Percentiles rank a stretch among this genome's conserved stretches.
phyloP scores from a whole-genome alignment of 164 flowering plant genomes.

The Nelumbo lutea region DNA sequence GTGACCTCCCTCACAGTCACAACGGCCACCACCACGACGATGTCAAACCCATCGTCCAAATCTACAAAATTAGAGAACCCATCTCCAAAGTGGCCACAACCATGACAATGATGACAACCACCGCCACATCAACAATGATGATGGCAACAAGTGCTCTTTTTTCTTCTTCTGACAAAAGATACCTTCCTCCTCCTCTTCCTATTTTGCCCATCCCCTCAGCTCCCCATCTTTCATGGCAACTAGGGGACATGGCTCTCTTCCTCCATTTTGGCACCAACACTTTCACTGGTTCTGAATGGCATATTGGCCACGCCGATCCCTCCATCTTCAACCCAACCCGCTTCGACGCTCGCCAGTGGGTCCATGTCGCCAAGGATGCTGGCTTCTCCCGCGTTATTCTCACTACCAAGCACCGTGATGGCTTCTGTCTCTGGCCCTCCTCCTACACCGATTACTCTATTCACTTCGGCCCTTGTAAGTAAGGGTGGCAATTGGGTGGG shows the following conservation, averaged over 20 bases:
- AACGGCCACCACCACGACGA: too few relatives aligned
- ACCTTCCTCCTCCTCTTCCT: conserved; percentile 67
- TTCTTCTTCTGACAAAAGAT: background rate
- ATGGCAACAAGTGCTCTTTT: background rate
- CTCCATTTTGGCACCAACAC: conserved; percentile 97
- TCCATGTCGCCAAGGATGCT: conserved; percentile 47
- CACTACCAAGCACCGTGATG: conserved; percentile 93
- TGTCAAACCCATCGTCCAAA: background rate
- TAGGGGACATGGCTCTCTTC: conserved; percentile 64
- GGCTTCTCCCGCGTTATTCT: conserved; percentile 73
- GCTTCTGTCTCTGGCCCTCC: conserved; percentile 95
- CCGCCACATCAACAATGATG: background rate
- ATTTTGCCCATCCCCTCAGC: conserved; percentile 75
- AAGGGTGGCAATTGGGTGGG: conserved; percentile 68
- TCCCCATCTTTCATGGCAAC: conserved; percentile 82
- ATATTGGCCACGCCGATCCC: conserved; percentile 68
- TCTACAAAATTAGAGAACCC: conserved; percentile 1
- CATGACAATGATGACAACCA: too few relatives aligned
- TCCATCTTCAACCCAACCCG: conserved; percentile 60
- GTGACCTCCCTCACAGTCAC: background rate
- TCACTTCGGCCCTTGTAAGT: conserved; percentile 58
- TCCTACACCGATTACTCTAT: conserved; percentile 76
- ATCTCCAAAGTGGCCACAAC: background rate
- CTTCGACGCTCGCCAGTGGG: conserved; percentile 83
- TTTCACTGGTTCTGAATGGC: conserved; percentile 91